Conservation (phyloP, 2,329 filamentous ascomycete genomes). For the Boeremia exigua region DNA sequence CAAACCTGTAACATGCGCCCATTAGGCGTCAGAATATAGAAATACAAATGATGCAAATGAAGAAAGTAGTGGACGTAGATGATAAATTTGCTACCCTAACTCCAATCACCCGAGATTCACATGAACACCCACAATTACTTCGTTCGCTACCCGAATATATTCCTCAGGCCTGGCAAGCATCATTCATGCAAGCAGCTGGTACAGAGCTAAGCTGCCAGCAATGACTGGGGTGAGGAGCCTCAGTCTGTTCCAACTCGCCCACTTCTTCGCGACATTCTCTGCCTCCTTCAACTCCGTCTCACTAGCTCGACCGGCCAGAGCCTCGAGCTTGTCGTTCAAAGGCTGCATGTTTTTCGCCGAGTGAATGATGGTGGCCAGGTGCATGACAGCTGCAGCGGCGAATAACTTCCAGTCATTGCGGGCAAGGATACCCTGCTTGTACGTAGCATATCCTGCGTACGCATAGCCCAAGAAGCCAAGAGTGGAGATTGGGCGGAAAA, state of each 20-base stretch:
- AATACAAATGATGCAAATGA: too few species aligned
- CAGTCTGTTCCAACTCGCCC: conserved; percentile 46
- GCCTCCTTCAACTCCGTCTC: conserved; percentile 43
- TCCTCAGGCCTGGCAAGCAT: neutral
- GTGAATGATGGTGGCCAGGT: conserved; percentile 57
- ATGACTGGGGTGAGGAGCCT: conserved; percentile 45
- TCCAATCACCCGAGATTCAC: neutral
- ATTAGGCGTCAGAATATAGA: too few species aligned
- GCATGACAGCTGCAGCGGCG: conserved; percentile 52
- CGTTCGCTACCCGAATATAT: neutral
- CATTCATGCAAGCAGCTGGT: conserved; percentile 30
- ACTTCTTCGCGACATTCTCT: conserved; percentile 42
- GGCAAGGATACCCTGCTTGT: conserved; percentile 34
- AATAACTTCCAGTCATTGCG: conserved; percentile 56
- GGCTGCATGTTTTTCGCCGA: conserved; percentile 60
- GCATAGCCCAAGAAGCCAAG: conserved; percentile 57
- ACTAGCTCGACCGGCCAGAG: conserved; percentile 42
- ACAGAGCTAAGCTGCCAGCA: conserved; percentile 43
- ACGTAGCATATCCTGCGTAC: conserved; percentile 51
- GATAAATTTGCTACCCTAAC: neutral
- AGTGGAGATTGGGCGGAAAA: conserved; percentile 60
- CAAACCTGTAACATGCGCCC: neutral
- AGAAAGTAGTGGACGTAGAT: neutral
- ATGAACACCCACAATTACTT: neutral
- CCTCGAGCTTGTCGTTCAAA: conserved; percentile 57